Base-by-base conservation (phyloP, 805 yeast species). In the Lachancea sp. region DNA sequence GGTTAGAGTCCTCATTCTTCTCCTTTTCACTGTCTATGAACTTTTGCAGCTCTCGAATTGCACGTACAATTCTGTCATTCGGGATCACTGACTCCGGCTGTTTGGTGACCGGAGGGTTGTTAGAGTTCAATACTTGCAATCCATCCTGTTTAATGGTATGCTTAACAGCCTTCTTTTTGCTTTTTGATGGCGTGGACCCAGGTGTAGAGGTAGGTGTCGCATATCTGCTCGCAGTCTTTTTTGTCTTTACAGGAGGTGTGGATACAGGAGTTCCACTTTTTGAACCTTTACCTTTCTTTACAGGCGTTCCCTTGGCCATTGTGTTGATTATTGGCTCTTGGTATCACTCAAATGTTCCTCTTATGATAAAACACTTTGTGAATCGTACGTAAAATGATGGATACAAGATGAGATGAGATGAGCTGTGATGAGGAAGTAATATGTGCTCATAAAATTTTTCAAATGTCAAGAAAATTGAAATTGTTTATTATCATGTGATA, bases 1-100 rank as follows among this genome's bases (percentile, higher is more conserved):
- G 32, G 20, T 66, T 55, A 47, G 71, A 67, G 31, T 58, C 50
- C 8, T 24, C 37, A 5, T 46, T 40, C 16, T 60, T 61, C 30
- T 56, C 63, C 13, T 58, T 60, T 34, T 66, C 57, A 35, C 63
- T 59, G 21, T 68, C 58, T 38, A 74, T 59, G 61, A 72, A 87
- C 57, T 82, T 80, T 41, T 68, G 65, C 55, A 92, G 72, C 50
- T 87, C 94, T 13, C 64, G 54, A 34, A 83, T 60, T 9, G 90
- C 89, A 46, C 74, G 74, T 15, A 49, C 45, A 12, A 74, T 55
- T 46, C 62, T 60, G 13, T 49, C 51, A 5, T 40, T 36, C n/a
- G 63, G 61, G 25, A 65, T 60, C 15, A 32, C 42, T n/a, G 46
- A 24, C 9, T 22, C 33, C 8, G 34, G 35, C 7, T 41, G 42